These are phyloP conservation scores for Citrus inodora DNA, from an alignment of 345 rosid genomes.

Conservation along the genomic window DNA sequence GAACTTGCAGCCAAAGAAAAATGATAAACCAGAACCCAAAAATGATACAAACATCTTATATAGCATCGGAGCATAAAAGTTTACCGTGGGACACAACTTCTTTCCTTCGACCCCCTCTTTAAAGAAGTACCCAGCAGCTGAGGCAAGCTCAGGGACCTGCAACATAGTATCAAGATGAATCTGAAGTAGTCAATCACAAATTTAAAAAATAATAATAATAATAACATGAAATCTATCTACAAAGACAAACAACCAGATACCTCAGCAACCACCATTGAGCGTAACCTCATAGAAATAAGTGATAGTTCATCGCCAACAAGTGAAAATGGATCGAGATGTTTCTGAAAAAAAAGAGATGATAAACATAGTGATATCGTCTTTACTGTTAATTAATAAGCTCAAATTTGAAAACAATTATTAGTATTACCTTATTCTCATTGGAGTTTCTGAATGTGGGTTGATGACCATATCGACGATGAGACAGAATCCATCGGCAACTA, in stretches of 20 bases:
- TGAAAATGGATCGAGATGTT: slow-evolving; percentile 80
- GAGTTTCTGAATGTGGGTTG: slow-evolving; percentile 21
- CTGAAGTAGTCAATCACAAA: no score
- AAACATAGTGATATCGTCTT: not conserved
- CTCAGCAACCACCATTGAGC: slow-evolving; percentile 83
- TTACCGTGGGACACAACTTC: slow-evolving; percentile 91
- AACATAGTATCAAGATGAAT: slow-evolving; percentile 17
- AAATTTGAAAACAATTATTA: slow-evolving; percentile 1
- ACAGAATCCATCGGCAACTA: slow-evolving; percentile 24
- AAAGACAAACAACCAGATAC: slow-evolving; percentile 29
- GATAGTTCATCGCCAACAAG: slow-evolving; percentile 94
- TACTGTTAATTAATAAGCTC: not conserved
- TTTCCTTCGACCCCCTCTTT: slow-evolving; percentile 90
- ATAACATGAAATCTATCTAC: not conserved
- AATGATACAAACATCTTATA: not conserved
- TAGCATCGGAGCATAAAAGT: not conserved
- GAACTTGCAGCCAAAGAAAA: not conserved
- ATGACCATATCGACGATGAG: slow-evolving; percentile 10
- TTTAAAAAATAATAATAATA: not conserved
- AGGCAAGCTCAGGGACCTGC: slow-evolving; percentile 95
- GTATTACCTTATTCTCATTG: slow-evolving; percentile 20
- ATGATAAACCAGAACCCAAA: not conserved
- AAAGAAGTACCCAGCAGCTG: slow-evolving; percentile 92
- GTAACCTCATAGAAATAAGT: slow-evolving; percentile 61
- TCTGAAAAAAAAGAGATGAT: slow-evolving; percentile 38